These are phyloP conservation scores for Mikania micrantha DNA, from an alignment of 129 eudicot species.

Conservation along the genomic window DNA sequence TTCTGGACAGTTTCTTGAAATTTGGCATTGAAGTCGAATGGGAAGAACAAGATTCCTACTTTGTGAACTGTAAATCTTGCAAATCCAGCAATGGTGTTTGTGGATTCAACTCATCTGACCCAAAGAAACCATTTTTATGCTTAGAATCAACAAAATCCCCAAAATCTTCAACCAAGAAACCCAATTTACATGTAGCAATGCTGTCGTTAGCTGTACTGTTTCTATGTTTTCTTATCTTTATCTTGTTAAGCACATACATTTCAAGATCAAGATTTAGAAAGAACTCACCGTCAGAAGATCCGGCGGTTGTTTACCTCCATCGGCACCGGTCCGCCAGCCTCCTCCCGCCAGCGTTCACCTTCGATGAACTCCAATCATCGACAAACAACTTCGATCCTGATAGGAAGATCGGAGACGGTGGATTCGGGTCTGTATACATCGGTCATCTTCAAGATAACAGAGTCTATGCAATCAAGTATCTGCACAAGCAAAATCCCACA, in stretches of 20 bases:
- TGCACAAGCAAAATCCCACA: constrained; percentile 54
- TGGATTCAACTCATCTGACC: constrained; percentile 58
- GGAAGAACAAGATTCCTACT: constrained; percentile 53
- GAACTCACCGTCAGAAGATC: constrained; percentile 41
- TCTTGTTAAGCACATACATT: constrained; percentile 26
- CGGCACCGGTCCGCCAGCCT: constrained; percentile 74
- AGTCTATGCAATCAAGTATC: constrained; percentile 66
- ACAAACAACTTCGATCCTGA: constrained; percentile 69
- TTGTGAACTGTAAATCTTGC: constrained; percentile 51
- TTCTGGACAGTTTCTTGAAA: constrained; percentile 44
- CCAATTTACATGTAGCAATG: constrained; percentile 25
- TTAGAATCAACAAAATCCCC: constrained; percentile 2
- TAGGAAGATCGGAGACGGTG: constrained; percentile 83
- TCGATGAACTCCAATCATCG: constrained; percentile 69
- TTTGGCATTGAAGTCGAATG: constrained; percentile 58
- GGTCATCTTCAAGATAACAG: constrained; percentile 57
- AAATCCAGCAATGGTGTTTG: constrained; percentile 44
- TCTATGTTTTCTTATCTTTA: constrained; percentile 34
- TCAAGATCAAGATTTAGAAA: constrained; percentile 32
- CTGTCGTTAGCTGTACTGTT: constrained; percentile 31
- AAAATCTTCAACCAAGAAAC: constrained; percentile 11
- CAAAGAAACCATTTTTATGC: constrained; percentile 58
- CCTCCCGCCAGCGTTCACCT: constrained; percentile 84
- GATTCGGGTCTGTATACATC: constrained; percentile 79
- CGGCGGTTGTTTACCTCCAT: constrained; percentile 54